phyloP scores from a whole-genome alignment of 352 stramenopile genomes.

The Pythium brachiatum region DNA sequence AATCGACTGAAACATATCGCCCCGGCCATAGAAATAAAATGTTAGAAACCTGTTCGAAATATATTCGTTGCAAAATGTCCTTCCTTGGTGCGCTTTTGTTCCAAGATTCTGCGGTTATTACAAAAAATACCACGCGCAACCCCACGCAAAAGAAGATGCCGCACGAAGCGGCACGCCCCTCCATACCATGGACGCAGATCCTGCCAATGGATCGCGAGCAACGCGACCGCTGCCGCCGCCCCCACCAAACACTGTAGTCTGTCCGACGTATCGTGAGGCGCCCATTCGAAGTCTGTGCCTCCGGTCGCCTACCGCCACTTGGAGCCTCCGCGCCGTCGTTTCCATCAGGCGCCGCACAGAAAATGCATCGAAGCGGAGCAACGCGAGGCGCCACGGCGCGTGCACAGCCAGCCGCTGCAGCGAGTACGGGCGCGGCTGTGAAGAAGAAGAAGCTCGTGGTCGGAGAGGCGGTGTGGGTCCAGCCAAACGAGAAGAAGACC shows the following conservation, averaged over 20 bases:
- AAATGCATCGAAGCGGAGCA: conserved; percentile 14
- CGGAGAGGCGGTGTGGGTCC: conserved; percentile 21
- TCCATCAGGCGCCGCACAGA: neutral
- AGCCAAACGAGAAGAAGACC: conserved; percentile 5
- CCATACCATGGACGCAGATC: neutral
- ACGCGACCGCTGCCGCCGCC: no score
- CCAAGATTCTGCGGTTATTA: conserved; percentile 2
- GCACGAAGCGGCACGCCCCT: conserved; percentile 6
- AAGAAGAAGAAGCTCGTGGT: conserved; percentile 18
- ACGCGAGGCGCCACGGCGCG: neutral
- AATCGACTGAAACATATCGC: no score
- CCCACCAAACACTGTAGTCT: no score
- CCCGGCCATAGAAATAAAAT: no score
- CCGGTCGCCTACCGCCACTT: neutral
- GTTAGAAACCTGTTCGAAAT: conserved; percentile 3
- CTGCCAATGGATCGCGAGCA: neutral
- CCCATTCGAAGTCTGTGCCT: conserved; percentile 1
- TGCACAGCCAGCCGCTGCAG: neutral
- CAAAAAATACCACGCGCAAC: neutral
- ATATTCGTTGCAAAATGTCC: neutral
- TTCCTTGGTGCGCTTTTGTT: neutral
- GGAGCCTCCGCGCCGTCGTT: neutral
- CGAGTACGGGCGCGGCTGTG: neutral
- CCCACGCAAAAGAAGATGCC: neutral
- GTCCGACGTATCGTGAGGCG: conserved; percentile 4